Conservation (phyloP, 805 yeast species). For the Hanseniaspora vineae region DNA sequence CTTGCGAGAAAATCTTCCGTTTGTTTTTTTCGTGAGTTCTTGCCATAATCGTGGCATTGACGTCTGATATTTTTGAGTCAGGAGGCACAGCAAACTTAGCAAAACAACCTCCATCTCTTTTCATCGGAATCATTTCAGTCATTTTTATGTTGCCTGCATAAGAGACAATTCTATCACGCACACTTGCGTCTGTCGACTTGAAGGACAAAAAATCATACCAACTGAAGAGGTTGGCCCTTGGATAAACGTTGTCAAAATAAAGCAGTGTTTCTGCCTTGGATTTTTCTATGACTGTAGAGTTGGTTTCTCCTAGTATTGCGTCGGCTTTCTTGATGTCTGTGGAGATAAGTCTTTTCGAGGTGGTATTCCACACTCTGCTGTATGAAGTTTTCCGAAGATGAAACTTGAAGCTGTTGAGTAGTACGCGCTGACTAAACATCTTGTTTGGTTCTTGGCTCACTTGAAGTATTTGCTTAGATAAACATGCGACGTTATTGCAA, state of each 20-base stretch:
- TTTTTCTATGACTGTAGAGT: slow-evolving; percentile 39
- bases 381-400: no score
- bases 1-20: slow-evolving; percentile 32
- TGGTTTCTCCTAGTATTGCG: slow-evolving; percentile 41
- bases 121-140: slow-evolving; percentile 52
- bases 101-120: slow-evolving; percentile 89
- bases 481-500: no score
- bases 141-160: slow-evolving; percentile 33
- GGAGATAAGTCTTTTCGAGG: slow-evolving; percentile 20
- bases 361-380: not conserved
- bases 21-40: slow-evolving; percentile 31
- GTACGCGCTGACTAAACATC: no score
- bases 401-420: no score
- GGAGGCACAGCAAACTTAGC: slow-evolving; percentile 59
- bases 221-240: slow-evolving; percentile 33
- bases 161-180: slow-evolving; percentile 26
- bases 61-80: slow-evolving; percentile 33
- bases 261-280: slow-evolving; percentile 36
- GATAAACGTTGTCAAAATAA: slow-evolving; percentile 44
- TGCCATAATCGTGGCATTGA: slow-evolving; percentile 37
- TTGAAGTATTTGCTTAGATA: no score
- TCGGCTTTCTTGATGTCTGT: slow-evolving; percentile 31
- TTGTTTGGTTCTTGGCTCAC: no score
- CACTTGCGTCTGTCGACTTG: slow-evolving; percentile 26
- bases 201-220: slow-evolving; percentile 28